Conservation (phyloP, 805 yeast species). For the Wickerhamomyces xylosicus region DNA sequence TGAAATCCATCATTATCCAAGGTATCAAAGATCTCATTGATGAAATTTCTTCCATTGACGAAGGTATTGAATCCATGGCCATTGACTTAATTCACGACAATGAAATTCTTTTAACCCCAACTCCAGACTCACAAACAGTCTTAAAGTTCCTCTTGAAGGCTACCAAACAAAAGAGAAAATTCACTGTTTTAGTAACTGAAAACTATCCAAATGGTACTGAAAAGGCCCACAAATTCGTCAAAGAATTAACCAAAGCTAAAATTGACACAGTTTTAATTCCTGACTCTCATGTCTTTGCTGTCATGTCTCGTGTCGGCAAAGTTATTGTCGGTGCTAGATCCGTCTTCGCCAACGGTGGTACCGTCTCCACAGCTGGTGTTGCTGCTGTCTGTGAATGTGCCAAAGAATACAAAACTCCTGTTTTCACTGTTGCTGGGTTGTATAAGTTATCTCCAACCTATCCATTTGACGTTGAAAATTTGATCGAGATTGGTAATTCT, state of each 20-base stretch:
- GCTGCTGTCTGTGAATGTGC: conserved; percentile 94
- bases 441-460: conserved; percentile 89
- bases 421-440: conserved; percentile 87
- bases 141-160: conserved; percentile 80
- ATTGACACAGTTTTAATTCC: conserved; percentile 89
- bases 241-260: conserved; percentile 69
- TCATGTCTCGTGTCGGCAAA: conserved; percentile 95
- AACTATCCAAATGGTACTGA: conserved; percentile 82
- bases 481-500: conserved; percentile 89
- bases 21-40: conserved; percentile 89
- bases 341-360: conserved; percentile 94
- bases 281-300: conserved; percentile 86
- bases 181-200: conserved; percentile 88
- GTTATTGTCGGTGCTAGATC: conserved; percentile 88
- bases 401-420: conserved; percentile 91
- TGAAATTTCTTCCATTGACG: conserved; percentile 82
- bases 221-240: conserved; percentile 70
- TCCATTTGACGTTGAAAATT: conserved; percentile 69
- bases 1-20: conserved; percentile 79
- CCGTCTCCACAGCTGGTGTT: conserved; percentile 82
- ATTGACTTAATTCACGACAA: conserved; percentile 92
- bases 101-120: conserved; percentile 79
- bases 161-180: conserved; percentile 68
- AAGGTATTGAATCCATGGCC: conserved; percentile 83
- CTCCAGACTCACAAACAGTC: conserved; percentile 87